A percentile compares a stretch with the other conserved stretches of the same genome.
Evolutionary conservation across 257 asterid species (phyloP).

Genomic region (Cordia subcordata): DNA sequence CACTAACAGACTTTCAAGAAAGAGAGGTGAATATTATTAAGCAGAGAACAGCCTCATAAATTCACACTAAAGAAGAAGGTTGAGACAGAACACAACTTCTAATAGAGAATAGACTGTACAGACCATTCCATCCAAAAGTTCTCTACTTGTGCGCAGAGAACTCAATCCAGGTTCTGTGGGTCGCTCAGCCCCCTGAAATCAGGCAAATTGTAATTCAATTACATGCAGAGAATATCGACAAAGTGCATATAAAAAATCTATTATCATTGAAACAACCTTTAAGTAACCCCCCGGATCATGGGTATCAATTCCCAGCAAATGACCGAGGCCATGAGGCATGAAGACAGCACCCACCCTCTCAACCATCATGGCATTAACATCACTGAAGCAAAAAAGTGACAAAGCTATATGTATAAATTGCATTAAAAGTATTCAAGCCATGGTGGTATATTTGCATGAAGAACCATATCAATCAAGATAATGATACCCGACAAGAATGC

Average conservation of each 20-base stretch:
- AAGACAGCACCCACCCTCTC: slow-evolving; percentile 85
- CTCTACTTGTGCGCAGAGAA: slow-evolving; percentile 81
- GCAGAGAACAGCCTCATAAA: too few relatives aligned
- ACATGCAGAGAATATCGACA: neutral
- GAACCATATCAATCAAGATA: slow-evolving; percentile 10
- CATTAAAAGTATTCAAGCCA: slow-evolving; percentile 4
- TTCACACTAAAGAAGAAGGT: neutral
- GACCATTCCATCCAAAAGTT: slow-evolving; percentile 91
- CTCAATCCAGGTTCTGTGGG: slow-evolving; percentile 76
- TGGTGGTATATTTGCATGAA: slow-evolving; percentile 7
- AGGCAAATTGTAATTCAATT: slow-evolving; percentile 8
- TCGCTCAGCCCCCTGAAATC: slow-evolving; percentile 80
- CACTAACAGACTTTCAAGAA: too few relatives aligned
- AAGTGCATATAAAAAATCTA: neutral
- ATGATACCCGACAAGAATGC: slow-evolving; percentile 69
- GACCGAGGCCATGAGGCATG: slow-evolving; percentile 97
- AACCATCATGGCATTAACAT: slow-evolving; percentile 65
- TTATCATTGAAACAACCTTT: slow-evolving; percentile 39
- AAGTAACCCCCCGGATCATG: slow-evolving; percentile 97
- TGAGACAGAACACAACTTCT: neutral
- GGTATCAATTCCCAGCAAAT: slow-evolving; percentile 92
- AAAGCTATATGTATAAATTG: slow-evolving; percentile 12
- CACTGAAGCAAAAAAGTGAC: slow-evolving; percentile 38
- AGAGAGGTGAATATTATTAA: too few relatives aligned
- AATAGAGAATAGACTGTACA: slow-evolving; percentile 2